Evolutionary conservation across 1,139 yeast genomes (phyloP), one percentile per base, ranked within the genome.

Genomic region (Hemisphaericaspora xylanilytica): DNA sequence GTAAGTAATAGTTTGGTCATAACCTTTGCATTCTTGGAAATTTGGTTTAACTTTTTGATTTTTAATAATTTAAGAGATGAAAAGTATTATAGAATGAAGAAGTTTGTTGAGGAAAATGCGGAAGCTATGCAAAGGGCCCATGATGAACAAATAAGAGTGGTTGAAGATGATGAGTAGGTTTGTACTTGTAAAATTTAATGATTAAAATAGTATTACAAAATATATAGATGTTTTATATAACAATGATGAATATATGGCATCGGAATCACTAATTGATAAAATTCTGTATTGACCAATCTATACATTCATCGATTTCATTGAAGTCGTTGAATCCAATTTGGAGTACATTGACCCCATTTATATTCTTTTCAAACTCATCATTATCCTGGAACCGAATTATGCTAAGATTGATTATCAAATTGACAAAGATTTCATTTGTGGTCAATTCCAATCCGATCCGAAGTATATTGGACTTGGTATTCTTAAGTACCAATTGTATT

Each of bases 21-120:
- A 47, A 67, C 76, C 2, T 83, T 75, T 54, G 59, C 79, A n/a
- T 81, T 83, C 50, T 56, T 78, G 46, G 94, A 85, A 55, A 70
- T 83, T 24, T 84, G 90, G 90, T 64, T 80, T 52, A 81, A 82
- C 50, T 80, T 82, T 46, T 63, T 83, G 50, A 72, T 81, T 35
- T 83, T 70, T 57, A 78, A 74, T 53, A 73, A 82, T 36, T 65
- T 85, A 47, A 74, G 81, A 49, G 90, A 84, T 43, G 92, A 81
- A 53, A 75, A 70, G 49, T 67, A 63, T 39, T 57, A 67, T 40
- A 67, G 78, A 40, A 57, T 65, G 46, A 67, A 64, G 45, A 58
- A 64, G 40, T 66, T 58, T 41, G 56, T 63, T 24, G 67, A 65
- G 45, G 70, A 65, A 36, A 61, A 67, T 44, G 63, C 55, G 5